Percentiles rank a stretch among this genome's conserved stretches.
These are phyloP conservation scores for Sarocladiaceae sp. DNA, from an alignment of 2,329 filamentous ascomycete species.

Conservation along the genomic window DNA sequence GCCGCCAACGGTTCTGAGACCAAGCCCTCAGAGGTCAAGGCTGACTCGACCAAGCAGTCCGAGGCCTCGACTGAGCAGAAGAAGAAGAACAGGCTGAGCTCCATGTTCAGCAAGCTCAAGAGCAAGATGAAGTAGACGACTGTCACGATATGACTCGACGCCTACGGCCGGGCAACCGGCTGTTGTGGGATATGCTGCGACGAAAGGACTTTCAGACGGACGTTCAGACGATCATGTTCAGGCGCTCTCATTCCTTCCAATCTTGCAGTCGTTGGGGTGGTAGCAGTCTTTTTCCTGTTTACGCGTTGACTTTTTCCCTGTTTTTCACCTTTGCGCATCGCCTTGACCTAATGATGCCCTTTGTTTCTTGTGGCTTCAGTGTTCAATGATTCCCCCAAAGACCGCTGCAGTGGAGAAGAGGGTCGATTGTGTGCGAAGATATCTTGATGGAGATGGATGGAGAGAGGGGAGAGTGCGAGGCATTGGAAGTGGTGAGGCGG, in stretches of 20 bases:
- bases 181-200: constrained; percentile 1
- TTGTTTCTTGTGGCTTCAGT: constrained; percentile 10
- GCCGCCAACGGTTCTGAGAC: constrained; percentile 16
- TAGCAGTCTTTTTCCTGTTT: constrained; percentile 12
- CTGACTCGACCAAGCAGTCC: constrained; percentile 15
- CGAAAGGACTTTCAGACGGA: constrained; percentile 3
- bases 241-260: not conserved
- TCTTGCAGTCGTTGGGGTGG: not conserved
- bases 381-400: constrained; percentile 18
- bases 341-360: constrained; percentile 5
- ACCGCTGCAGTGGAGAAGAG: constrained; percentile 8
- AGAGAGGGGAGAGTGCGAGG: not conserved
- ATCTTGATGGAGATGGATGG: not conserved
- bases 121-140: constrained; percentile 27
- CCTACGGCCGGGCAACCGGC: constrained; percentile 3
- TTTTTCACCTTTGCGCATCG: constrained; percentile 1
- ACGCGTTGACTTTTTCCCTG: constrained; percentile 15
- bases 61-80: constrained; percentile 47
- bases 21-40: constrained; percentile 14
- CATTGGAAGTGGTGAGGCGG: constrained; percentile 1
- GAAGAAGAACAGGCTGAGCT: constrained; percentile 60
- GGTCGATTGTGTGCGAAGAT: constrained; percentile 1
- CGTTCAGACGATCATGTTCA: constrained; percentile 2
- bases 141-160: not conserved
- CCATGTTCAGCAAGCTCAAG: constrained; percentile 54